Percentiles rank a stretch among this genome's conserved stretches.
These are phyloP conservation scores for Polysphondylium violaceum DNA, from an alignment of 78 protist species.

Conservation along the genomic window DNA sequence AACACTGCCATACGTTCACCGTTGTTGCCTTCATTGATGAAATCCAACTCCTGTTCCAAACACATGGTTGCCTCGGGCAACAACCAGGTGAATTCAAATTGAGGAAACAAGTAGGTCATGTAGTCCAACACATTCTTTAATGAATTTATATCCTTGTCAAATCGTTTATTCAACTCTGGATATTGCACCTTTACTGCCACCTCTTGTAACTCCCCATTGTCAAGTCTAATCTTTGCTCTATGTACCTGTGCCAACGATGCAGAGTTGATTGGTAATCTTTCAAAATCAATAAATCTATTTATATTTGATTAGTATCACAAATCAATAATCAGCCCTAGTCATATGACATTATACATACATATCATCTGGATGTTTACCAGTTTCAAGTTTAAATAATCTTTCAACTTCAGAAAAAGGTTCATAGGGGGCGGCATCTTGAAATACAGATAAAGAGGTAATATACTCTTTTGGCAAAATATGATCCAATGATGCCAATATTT, in stretches of 20 bases:
- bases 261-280: slow-evolving; percentile 71
- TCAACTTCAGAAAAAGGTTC: slow-evolving; percentile 50
- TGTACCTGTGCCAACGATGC: slow-evolving; percentile 85
- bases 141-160: slow-evolving; percentile 66
- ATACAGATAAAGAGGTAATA: slow-evolving; percentile 22
- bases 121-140: slow-evolving; percentile 27
- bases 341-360: not conserved
- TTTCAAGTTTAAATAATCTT: slow-evolving; percentile 37
- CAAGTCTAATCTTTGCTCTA: slow-evolving; percentile 46
- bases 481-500: slow-evolving; percentile 51
- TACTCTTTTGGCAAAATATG: slow-evolving; percentile 58
- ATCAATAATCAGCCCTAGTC: not conserved
- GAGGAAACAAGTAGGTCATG: slow-evolving; percentile 55
- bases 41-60: slow-evolving; percentile 76
- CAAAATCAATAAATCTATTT: slow-evolving; percentile 39
- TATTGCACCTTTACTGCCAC: slow-evolving; percentile 87
- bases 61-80: slow-evolving; percentile 70
- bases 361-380: slow-evolving; percentile 71
- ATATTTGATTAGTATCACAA: not conserved
- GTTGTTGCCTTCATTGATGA: slow-evolving; percentile 76
- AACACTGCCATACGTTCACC: slow-evolving; percentile 59
- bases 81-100: slow-evolving; percentile 78
- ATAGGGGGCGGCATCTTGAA: slow-evolving; percentile 78
- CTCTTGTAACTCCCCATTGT: slow-evolving; percentile 43
- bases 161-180: slow-evolving; percentile 56